Percentiles rank a stretch among this genome's conserved stretches.
Evolutionary conservation across 768 basidiomycete genomes (phyloP).

Genomic region (Leccinum barrowsii): DNA sequence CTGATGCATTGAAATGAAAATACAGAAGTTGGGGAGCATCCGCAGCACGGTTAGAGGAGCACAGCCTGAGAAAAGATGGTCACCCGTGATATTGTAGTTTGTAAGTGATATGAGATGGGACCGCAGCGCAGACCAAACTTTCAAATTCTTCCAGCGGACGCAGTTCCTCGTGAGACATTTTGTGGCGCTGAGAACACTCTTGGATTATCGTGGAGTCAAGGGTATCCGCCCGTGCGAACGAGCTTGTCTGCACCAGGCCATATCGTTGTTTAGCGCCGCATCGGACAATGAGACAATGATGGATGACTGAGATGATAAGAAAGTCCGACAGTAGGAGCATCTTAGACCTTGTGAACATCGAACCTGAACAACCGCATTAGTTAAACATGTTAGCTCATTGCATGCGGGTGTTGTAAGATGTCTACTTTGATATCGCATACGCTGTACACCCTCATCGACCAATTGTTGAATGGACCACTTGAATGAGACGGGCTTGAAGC

Average conservation of each 20-base stretch:
- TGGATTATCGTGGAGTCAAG: neutral
- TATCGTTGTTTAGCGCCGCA: neutral
- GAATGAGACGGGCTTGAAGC: neutral
- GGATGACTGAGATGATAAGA: neutral
- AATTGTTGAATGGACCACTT: neutral
- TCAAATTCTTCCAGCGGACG: neutral
- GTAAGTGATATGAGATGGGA: neutral
- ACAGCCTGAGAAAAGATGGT: neutral
- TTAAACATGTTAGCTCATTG: neutral
- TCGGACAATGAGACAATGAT: neutral
- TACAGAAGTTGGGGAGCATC: neutral
- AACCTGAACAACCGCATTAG: too few species aligned
- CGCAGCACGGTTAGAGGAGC: neutral
- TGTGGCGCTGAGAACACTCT: neutral
- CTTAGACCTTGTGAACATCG: too few species aligned
- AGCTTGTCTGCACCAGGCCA: neutral
- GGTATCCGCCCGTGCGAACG: neutral
- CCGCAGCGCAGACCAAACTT: neutral
- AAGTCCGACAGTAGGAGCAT: neutral
- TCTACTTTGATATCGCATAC: neutral
- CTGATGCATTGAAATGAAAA: neutral
- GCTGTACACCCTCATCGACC: neutral
- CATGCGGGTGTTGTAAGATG: neutral
- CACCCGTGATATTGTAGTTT: neutral
- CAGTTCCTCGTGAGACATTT: neutral